phyloP scores from a whole-genome alignment of 192 early-diverging fungal genomes.

The Coemansia sp. region DNA sequence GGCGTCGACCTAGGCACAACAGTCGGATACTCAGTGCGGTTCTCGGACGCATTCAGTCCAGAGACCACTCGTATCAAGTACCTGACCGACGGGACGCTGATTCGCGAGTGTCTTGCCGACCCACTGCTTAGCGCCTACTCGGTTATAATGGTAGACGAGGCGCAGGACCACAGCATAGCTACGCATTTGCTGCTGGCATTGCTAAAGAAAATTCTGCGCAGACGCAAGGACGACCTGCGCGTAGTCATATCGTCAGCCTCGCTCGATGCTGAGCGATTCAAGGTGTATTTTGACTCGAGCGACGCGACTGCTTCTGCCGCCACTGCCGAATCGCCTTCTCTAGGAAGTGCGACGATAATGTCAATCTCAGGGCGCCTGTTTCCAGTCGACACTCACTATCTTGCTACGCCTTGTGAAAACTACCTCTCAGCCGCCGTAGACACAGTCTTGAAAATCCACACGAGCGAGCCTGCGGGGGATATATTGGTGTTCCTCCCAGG shows the following conservation, averaged over 20 bases:
- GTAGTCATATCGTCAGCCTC: constrained; percentile 92
- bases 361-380: constrained; percentile 89
- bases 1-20: constrained; percentile 87
- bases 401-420: constrained; percentile 85
- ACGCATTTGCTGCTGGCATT: constrained; percentile 92
- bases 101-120: constrained; percentile 89
- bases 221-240: constrained; percentile 72
- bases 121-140: constrained; percentile 80
- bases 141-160: constrained; percentile 91
- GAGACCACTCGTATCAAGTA: constrained; percentile 90
- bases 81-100: constrained; percentile 94
- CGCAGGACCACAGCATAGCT: constrained; percentile 87
- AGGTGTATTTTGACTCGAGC: constrained; percentile 70
- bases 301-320: constrained; percentile 59
- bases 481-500: constrained; percentile 92
- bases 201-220: constrained; percentile 75
- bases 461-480: constrained; percentile 89
- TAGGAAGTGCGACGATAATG: constrained; percentile 61
- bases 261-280: constrained; percentile 87
- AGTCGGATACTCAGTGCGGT: constrained; percentile 96
- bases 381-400: constrained; percentile 96
- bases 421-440: constrained; percentile 87
- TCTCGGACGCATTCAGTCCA: constrained; percentile 86
- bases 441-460: constrained; percentile 88
- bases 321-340: constrained; percentile 56